These are phyloP conservation scores for Auriscalpium vulgare DNA, from an alignment of 768 basidiomycete species.

Conservation along the genomic window DNA sequence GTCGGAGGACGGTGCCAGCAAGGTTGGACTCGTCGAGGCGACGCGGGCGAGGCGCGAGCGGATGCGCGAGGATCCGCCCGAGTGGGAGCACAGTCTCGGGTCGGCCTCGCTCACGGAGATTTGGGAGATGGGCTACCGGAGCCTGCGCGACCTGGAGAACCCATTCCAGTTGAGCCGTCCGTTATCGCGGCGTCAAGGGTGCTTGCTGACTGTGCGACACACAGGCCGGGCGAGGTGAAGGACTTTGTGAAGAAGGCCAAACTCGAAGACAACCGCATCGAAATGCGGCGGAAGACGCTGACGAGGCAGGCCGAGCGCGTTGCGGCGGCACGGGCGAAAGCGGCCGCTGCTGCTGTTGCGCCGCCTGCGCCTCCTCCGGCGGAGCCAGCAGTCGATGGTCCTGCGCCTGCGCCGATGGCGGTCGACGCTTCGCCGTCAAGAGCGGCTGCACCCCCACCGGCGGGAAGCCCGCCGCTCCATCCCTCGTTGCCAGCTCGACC, in stretches of 20 bases:
- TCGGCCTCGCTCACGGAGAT: constrained; percentile 69
- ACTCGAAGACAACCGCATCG: constrained; percentile 56
- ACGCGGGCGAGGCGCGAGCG: constrained; percentile 43
- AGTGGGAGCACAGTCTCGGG: constrained; percentile 61
- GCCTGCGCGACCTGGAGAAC: constrained; percentile 51
- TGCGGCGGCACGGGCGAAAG: constrained; percentile 35
- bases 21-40: constrained; percentile 53
- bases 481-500: constrained; percentile 72
- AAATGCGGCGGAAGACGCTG: constrained; percentile 36
- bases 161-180: constrained; percentile 46
- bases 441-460: constrained; percentile 1
- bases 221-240: constrained; percentile 64
- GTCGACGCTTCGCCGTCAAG: constrained; percentile 18
- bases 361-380: constrained; percentile 15
- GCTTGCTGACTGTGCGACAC: background rate
- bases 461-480: constrained; percentile 41
- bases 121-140: constrained; percentile 76
- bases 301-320: constrained; percentile 29
- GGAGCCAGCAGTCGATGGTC: constrained; percentile 13
- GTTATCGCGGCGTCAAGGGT: too few species aligned
- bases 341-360: constrained; percentile 20
- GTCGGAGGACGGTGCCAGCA: constrained; percentile 31
- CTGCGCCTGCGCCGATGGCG: constrained; percentile 14
- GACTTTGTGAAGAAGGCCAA: constrained; percentile 68
- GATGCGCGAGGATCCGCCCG: constrained; percentile 48